Conservation (phyloP, 352 stramenopile genomes). For the Phytophthora vignae region DNA sequence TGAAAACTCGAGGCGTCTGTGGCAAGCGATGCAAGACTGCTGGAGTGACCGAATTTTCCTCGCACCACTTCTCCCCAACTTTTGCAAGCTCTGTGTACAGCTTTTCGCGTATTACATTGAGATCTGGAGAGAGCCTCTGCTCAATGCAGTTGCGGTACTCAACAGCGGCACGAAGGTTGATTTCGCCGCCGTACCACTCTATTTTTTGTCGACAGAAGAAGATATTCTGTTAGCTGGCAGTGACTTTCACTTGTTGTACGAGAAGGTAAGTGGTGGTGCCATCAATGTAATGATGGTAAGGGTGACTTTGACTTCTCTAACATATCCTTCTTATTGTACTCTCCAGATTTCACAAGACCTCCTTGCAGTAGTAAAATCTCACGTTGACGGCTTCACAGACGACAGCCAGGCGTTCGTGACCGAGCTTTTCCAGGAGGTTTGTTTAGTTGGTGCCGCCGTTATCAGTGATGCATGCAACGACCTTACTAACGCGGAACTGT, state of each 20-base stretch:
- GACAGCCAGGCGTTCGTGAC: conserved; percentile 52
- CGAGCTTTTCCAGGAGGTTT: conserved; percentile 58
- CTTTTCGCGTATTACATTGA: conserved; percentile 68
- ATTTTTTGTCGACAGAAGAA: conserved; percentile 61
- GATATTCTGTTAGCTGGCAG: conserved; percentile 76
- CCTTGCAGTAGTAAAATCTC: conserved; percentile 39
- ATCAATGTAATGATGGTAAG: neutral
- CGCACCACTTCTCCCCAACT: conserved; percentile 59
- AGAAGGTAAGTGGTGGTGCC: conserved; percentile 49
- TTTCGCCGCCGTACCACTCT: conserved; percentile 48
- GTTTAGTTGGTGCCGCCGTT: neutral
- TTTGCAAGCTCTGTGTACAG: conserved; percentile 79
- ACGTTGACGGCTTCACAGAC: conserved; percentile 56
- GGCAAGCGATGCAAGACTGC: conserved; percentile 60
- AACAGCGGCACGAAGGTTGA: conserved; percentile 59
- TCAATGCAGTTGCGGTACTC: conserved; percentile 52
- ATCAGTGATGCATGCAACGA: neutral
- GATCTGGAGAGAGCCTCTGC: conserved; percentile 63
- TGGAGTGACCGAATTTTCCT: conserved; percentile 71
- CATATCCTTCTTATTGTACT: neutral
- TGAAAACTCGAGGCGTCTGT: conserved; percentile 59
- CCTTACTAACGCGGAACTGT: neutral
- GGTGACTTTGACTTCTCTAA: neutral
- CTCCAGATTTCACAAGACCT: conserved; percentile 68
- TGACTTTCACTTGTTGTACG: conserved; percentile 71